Conservation (phyloP, 768 basidiomycete species). For the Rhizopogon vesiculosus region DNA sequence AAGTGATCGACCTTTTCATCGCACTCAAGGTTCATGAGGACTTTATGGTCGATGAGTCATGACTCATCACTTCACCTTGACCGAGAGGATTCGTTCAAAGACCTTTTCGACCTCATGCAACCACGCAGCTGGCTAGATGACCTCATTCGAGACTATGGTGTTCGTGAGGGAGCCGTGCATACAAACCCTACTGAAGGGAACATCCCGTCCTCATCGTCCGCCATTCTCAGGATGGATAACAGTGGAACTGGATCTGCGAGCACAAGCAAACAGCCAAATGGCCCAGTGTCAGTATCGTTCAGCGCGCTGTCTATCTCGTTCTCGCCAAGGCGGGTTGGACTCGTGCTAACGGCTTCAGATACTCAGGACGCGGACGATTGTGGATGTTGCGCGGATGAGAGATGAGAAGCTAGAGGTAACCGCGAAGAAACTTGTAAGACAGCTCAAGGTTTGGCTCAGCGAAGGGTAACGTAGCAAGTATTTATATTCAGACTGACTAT, state of each 20-base stretch:
- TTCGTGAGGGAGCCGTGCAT: constrained; percentile 32
- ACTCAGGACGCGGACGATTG: constrained; percentile 51
- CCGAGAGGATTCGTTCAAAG: constrained; percentile 70
- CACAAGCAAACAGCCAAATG: neutral
- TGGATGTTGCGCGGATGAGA: constrained; percentile 44
- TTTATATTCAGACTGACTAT: no score
- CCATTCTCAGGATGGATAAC: neutral
- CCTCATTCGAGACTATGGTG: constrained; percentile 46
- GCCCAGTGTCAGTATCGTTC: constrained; percentile 27
- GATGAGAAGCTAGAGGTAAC: constrained; percentile 55
- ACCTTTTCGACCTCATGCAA: constrained; percentile 74
- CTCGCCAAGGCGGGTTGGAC: constrained; percentile 33
- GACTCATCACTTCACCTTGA: constrained; percentile 72
- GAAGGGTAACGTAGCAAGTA: constrained; percentile 5
- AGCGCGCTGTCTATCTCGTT: constrained; percentile 34
- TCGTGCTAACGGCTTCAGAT: constrained; percentile 26
- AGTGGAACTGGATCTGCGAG: constrained; percentile 3
- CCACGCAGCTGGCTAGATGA: constrained; percentile 76
- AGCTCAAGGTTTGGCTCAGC: constrained; percentile 41
- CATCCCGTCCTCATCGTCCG: constrained; percentile 2
- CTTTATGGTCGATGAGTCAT: constrained; percentile 68
- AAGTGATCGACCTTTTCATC: constrained; percentile 73
- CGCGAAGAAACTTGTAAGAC: constrained; percentile 47
- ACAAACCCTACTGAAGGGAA: neutral
- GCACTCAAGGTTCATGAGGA: constrained; percentile 78